These are phyloP conservation scores for Paulownia fortunei DNA, from an alignment of 257 asterid species.

Conservation along the genomic window DNA sequence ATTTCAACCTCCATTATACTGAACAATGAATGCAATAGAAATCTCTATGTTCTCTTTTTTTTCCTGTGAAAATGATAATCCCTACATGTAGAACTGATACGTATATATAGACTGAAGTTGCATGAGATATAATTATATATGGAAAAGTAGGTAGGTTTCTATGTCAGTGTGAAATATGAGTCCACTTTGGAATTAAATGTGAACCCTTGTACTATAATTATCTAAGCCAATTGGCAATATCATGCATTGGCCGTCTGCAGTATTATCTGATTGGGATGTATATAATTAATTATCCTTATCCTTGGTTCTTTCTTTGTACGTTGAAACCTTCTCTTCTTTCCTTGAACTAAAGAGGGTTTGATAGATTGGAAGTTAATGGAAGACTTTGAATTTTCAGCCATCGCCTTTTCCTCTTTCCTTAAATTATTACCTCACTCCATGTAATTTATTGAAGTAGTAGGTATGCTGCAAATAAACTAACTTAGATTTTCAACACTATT, in stretches of 20 bases:
- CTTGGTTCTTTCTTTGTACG: not conserved
- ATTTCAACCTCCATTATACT: slow-evolving; percentile 38
- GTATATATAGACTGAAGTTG: not conserved
- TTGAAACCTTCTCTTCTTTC: not conserved
- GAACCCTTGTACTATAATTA: not conserved
- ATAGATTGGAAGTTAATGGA: not conserved
- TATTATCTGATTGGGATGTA: not conserved
- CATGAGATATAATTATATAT: not conserved
- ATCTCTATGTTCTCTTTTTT: not conserved
- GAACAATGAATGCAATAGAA: not conserved
- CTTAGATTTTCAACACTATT: too few species aligned
- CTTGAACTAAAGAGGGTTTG: not conserved
- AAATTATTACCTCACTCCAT: not conserved
- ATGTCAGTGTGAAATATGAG: not conserved
- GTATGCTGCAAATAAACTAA: not conserved
- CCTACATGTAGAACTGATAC: too few species aligned
- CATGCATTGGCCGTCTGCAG: not conserved
- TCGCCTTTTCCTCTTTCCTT: not conserved
- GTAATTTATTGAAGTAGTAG: too few species aligned
- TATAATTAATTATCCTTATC: slow-evolving; percentile 6
- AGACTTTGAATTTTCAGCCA: slow-evolving; percentile 23
- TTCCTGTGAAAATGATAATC: not conserved
- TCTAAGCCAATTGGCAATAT: not conserved
- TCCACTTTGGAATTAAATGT: not conserved
- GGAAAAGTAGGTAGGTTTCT: not conserved